phyloP scores from a whole-genome alignment of 768 basidiomycete genomes.

The Tricholoma furcatifolium region DNA sequence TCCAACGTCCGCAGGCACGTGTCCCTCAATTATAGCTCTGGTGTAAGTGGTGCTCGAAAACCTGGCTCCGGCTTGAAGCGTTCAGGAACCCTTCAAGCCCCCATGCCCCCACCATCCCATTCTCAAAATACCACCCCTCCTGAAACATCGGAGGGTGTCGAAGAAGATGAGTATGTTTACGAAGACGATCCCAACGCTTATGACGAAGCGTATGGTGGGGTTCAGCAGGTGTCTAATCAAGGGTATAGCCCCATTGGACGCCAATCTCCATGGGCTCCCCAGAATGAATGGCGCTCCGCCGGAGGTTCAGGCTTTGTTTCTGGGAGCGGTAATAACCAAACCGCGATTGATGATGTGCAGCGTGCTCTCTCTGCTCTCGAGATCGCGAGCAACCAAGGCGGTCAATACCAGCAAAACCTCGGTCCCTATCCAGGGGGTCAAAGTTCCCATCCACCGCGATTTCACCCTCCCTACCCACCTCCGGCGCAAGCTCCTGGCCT shows the following conservation, averaged over 20 bases:
- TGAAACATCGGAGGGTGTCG: constrained; percentile 36
- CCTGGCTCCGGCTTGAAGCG: constrained; percentile 60
- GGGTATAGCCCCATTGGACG: constrained; percentile 55
- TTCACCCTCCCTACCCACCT: constrained; percentile 53
- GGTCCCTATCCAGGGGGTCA: constrained; percentile 44
- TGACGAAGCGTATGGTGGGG: constrained; percentile 56
- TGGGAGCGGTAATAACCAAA: constrained; percentile 21
- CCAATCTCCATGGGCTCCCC: constrained; percentile 64
- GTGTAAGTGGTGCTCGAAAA: constrained; percentile 51
- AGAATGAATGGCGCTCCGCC: constrained; percentile 58
- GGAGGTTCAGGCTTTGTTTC: constrained; percentile 16
- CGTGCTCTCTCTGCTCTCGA: constrained; percentile 72
- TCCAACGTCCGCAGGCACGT: constrained; percentile 78
- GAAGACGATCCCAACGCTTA: constrained; percentile 52
- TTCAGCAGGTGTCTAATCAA: constrained; percentile 33
- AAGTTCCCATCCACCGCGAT: constrained; percentile 65
- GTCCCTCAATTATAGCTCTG: constrained; percentile 72
- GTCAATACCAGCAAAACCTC: constrained; percentile 26
- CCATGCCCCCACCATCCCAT: constrained; percentile 33
- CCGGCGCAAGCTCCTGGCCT: constrained; percentile 41
- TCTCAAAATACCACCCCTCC: constrained; percentile 39
- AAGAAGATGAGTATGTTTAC: constrained; percentile 56
- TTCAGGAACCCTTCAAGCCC: constrained; percentile 71
- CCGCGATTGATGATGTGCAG: constrained; percentile 70
- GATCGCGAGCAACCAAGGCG: constrained; percentile 38